Evolutionary conservation across 768 basidiomycete species (phyloP), one percentile per base, ranked within the genome.

Genomic region (Suillus hirtellus): DNA sequence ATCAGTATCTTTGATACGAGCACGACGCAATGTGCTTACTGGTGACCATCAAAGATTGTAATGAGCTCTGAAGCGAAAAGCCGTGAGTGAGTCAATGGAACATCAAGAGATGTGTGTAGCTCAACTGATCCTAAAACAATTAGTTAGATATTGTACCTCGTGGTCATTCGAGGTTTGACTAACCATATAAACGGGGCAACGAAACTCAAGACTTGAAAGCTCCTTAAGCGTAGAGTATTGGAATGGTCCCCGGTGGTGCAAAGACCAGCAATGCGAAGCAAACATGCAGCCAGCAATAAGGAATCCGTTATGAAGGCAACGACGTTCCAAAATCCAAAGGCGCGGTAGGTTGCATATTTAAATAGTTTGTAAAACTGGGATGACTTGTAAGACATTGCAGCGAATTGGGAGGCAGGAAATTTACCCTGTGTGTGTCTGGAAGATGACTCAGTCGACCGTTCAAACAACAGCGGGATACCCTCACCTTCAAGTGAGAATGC

Each of bases 121-220:
- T 76, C 66, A 58, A 94, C 92, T 93, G 88, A 92, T 93, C 92
- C 92, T 93, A 64, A 24, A 64, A 61, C 4, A 21, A 50, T 60
- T 27, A 52, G 27, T 37, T 35, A 61, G 38, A 15, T 0, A 21
- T 44, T 58, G n/a, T 40, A 53, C 42, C 19, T 68, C 40, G 6
- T 24, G 21, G 14, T 49, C 31, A 19, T 49, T 56, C 46, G 14
- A 58, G 24, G 34, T 64, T 24, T 63, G 21, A 75, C 88, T 60
- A 67, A 92, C 95, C 94, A 96, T 52, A 96, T 89, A 58, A 96
- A 82, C 0, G 93, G 94, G 2, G 93, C 85, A 7, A 91, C 93
- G 74, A 89, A 94, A 78, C 92, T 93, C 44, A 97, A 78, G 35
- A 93, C 83, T 71, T 96, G 94, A 77, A 97, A 98, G 74, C 95